A percentile compares a stretch with the other conserved stretches of the same genome.
Evolutionary conservation across 1,139 yeast genomes (phyloP).

Genomic region (Spathaspora sp.): DNA sequence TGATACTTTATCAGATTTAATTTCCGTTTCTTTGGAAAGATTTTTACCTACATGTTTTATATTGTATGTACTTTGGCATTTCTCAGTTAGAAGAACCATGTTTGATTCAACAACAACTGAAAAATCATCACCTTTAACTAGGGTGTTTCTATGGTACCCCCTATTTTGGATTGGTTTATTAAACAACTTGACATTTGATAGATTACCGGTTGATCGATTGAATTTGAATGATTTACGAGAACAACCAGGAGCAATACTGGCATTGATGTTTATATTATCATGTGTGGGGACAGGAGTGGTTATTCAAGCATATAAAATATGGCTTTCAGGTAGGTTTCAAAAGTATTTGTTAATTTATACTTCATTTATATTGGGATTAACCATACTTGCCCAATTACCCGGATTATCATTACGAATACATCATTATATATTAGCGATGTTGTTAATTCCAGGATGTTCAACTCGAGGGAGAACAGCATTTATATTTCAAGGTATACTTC

Average conservation of each 20-base stretch:
- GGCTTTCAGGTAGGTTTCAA: slow-evolving; percentile 76
- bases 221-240: slow-evolving; percentile 66
- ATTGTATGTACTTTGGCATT: slow-evolving; percentile 69
- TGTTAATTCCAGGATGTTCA: slow-evolving; percentile 83
- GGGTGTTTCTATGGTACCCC: slow-evolving; percentile 71
- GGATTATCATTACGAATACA: slow-evolving; percentile 79
- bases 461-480: slow-evolving; percentile 72
- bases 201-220: slow-evolving; percentile 83
- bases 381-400: slow-evolving; percentile 53
- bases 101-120: slow-evolving; percentile 21
- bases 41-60: slow-evolving; percentile 75
- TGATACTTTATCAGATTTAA: slow-evolving; percentile 55
- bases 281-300: slow-evolving; percentile 53
- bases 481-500: slow-evolving; percentile 75
- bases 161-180: slow-evolving; percentile 82
- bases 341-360: slow-evolving; percentile 56
- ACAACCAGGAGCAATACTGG: slow-evolving; percentile 75
- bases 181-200: slow-evolving; percentile 84
- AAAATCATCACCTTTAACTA: slow-evolving; percentile 45
- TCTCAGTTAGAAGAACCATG: slow-evolving; percentile 44
- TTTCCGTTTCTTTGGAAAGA: slow-evolving; percentile 73
- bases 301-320: slow-evolving; percentile 74
- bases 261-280: slow-evolving; percentile 52
- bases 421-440: slow-evolving; percentile 81
- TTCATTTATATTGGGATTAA: slow-evolving; percentile 44